phyloP scores from a whole-genome alignment of 306 rosid genomes.

The Chamaecrista fasciculata region DNA sequence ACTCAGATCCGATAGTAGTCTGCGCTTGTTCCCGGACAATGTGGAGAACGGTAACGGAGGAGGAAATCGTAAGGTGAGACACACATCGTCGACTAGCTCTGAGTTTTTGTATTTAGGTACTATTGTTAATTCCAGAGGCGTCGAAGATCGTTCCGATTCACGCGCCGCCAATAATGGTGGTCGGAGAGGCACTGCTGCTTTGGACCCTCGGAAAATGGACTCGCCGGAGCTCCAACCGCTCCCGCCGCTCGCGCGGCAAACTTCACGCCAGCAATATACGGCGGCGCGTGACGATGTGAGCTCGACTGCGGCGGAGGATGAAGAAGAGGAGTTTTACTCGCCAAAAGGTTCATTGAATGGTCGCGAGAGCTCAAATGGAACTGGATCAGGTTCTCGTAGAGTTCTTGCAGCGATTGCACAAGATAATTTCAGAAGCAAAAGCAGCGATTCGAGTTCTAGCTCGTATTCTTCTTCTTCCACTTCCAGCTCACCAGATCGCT shows the following conservation, averaged over 20 bases:
- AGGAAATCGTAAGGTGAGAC: constrained; percentile 31
- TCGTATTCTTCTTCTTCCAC: constrained; percentile 52
- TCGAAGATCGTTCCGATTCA: constrained; percentile 43
- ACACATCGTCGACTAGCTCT: constrained; percentile 48
- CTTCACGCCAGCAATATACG: background rate
- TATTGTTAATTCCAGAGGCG: constrained; percentile 53
- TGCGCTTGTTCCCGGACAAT: constrained; percentile 42
- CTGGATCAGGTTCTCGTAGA: constrained; percentile 67
- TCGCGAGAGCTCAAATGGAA: constrained; percentile 35
- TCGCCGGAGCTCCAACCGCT: constrained; percentile 70
- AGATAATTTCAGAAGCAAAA: constrained; percentile 20
- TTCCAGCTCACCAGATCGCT: constrained; percentile 54
- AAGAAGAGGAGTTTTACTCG: constrained; percentile 74
- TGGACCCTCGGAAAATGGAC: constrained; percentile 43
- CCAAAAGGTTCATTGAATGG: constrained; percentile 75
- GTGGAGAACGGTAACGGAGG: constrained; percentile 13
- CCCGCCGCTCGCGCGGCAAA: constrained; percentile 47
- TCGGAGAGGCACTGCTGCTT: background rate
- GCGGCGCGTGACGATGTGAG: background rate
- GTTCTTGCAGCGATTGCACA: constrained; percentile 31
- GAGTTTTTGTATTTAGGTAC: constrained; percentile 89
- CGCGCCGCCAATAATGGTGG: constrained; percentile 1
- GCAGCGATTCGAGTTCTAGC: constrained; percentile 31
- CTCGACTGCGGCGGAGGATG: constrained; percentile 50
- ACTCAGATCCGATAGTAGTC: constrained; percentile 51